A percentile compares a stretch with the other conserved stretches of the same genome.
These are phyloP conservation scores for Xylariaceae sp. DNA, from an alignment of 2,329 filamentous ascomycete species.

Conservation along the genomic window DNA sequence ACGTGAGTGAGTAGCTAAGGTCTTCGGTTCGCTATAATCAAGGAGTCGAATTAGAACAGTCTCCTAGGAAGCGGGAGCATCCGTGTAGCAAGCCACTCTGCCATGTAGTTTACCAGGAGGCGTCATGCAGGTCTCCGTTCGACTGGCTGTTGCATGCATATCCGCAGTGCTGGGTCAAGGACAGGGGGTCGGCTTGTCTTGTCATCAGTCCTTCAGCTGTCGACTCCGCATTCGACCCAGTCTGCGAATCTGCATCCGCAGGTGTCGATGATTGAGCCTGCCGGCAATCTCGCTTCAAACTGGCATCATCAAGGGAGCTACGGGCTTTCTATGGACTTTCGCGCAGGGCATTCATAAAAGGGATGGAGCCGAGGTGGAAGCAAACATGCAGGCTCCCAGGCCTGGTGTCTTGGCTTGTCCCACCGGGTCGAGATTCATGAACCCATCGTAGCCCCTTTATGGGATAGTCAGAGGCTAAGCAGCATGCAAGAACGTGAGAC, in stretches of 20 bases:
- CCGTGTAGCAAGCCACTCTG: slow-evolving; percentile 8
- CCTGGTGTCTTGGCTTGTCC: slow-evolving; percentile 19
- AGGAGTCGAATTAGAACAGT: background rate
- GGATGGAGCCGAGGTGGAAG: slow-evolving; percentile 15
- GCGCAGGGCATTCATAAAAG: slow-evolving; percentile 6
- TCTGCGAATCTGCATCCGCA: background rate
- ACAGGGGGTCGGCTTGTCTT: background rate
- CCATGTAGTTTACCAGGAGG: slow-evolving; percentile 8
- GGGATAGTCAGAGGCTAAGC: slow-evolving; percentile 18
- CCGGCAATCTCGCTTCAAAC: background rate
- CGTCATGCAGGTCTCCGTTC: slow-evolving; percentile 1
- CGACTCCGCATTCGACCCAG: background rate
- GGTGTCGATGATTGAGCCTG: background rate
- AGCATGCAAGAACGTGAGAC: slow-evolving; percentile 26
- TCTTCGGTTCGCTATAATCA: background rate
- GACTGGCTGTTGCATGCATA: slow-evolving; percentile 1
- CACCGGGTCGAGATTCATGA: slow-evolving; percentile 17
- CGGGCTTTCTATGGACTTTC: slow-evolving; percentile 4
- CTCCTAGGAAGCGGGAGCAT: background rate
- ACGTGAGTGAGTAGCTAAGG: background rate
- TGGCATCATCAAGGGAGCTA: background rate
- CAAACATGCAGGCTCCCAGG: slow-evolving; percentile 24
- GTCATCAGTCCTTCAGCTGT: background rate
- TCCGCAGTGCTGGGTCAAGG: background rate
- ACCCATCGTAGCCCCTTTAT: slow-evolving; percentile 16